Conservation (phyloP, 2,329 filamentous ascomycete species). For the Colletotrichum sidae region DNA sequence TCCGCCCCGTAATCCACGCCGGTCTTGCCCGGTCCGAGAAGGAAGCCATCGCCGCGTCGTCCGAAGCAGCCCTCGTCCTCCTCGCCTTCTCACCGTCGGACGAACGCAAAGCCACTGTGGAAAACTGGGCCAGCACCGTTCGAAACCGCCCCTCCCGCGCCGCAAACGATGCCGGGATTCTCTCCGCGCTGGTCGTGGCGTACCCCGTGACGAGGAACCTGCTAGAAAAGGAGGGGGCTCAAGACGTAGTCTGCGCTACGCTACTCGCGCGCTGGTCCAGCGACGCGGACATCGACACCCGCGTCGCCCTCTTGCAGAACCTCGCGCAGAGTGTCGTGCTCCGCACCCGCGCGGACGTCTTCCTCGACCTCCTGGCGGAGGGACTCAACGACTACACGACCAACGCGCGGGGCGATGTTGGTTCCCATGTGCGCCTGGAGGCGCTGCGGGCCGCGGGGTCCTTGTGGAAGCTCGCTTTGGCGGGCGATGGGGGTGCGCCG, state of each 20-base stretch:
- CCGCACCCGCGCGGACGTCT: conserved; percentile 50
- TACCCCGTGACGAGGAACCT: conserved; percentile 51
- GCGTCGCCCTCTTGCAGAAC: conserved; percentile 66
- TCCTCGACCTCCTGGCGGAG: conserved; percentile 61
- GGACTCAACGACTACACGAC: conserved; percentile 91
- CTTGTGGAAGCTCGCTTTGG: conserved; percentile 56
- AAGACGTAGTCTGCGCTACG: conserved; percentile 52
- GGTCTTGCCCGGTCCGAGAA: conserved; percentile 64
- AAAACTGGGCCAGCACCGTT: conserved; percentile 60
- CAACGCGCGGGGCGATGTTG: conserved; percentile 88
- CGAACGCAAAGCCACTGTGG: conserved; percentile 54
- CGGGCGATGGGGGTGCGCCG: not conserved
- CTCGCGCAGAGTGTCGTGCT: conserved; percentile 61
- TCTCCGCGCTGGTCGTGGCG: conserved; percentile 64
- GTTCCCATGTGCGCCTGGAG: conserved; percentile 85
- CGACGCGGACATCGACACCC: conserved; percentile 63
- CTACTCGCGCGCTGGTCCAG: conserved; percentile 65
- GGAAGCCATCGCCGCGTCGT: conserved; percentile 61
- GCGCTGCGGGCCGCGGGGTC: conserved; percentile 81
- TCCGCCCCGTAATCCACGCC: conserved; percentile 50
- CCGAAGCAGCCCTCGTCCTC: conserved; percentile 63
- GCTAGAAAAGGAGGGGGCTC: conserved; percentile 39
- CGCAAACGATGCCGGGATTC: conserved; percentile 61
- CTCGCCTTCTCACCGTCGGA: conserved; percentile 55
- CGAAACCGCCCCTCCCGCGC: conserved; percentile 46